These are phyloP conservation scores for Urostyla sp. DNA, from an alignment of 73 alveolate genomes.

Conservation along the genomic window DNA sequence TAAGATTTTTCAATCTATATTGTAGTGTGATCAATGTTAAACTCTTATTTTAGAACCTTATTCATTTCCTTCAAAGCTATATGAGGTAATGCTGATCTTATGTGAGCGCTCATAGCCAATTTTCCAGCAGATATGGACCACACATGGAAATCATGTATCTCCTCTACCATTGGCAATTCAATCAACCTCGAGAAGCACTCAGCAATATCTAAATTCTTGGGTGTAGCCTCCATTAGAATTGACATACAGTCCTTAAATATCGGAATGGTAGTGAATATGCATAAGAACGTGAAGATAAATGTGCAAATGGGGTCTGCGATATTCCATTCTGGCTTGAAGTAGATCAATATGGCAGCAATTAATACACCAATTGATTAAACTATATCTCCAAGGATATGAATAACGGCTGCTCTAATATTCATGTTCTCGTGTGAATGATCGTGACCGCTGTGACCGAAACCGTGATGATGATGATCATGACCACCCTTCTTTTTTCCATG, in stretches of 20 bases:
- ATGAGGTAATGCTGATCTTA: conserved; percentile 47
- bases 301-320: conserved; percentile 95
- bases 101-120: conserved; percentile 78
- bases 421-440: conserved; percentile 73
- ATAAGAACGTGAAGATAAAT: conserved; percentile 84
- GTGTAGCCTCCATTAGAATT: conserved; percentile 95
- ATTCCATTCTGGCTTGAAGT: conserved; percentile 76
- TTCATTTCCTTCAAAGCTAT: conserved; percentile 17
- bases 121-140: conserved; percentile 87
- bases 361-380: conserved; percentile 87
- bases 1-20: conserved; percentile 45
- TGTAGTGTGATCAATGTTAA: conserved; percentile 34
- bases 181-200: conserved; percentile 60
- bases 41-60: conserved; percentile 19
- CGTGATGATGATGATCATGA: conserved; percentile 16
- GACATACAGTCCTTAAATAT: conserved; percentile 90
- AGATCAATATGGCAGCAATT: conserved; percentile 88
- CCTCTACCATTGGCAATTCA: conserved; percentile 72
- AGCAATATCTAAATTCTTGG: conserved; percentile 79
- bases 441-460: conserved; percentile 42
- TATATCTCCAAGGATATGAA: conserved; percentile 92
- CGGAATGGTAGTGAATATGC: conserved; percentile 90
- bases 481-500: too few species aligned
- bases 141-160: conserved; percentile 85
- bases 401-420: conserved; percentile 92